Evolutionary conservation across 2,329 filamentous ascomycete genomes (phyloP).

Genomic region (Clonostachys solani): DNA sequence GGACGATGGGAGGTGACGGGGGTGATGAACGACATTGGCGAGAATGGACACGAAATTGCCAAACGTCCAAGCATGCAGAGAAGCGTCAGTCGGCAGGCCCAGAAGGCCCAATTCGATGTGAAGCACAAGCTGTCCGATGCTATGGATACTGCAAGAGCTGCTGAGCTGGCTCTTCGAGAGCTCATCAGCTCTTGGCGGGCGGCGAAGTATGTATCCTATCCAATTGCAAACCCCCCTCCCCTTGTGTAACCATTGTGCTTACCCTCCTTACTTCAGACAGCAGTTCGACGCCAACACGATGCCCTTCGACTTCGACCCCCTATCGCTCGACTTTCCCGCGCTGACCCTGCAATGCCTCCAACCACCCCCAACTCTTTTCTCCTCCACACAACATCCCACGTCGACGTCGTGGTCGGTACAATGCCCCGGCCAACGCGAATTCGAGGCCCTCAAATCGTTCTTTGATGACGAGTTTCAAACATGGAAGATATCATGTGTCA

Average conservation of each 20-base stretch:
- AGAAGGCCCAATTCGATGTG: conserved; percentile 60
- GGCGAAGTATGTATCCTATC: conserved; percentile 62
- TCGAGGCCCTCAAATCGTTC: conserved; percentile 63
- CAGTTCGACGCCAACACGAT: conserved; percentile 50
- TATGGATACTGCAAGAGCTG: conserved; percentile 73
- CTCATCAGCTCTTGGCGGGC: conserved; percentile 77
- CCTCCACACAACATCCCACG: conserved; percentile 73
- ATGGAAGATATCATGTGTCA: conserved; percentile 54
- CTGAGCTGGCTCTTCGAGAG: conserved; percentile 81
- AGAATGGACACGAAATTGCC: conserved; percentile 9
- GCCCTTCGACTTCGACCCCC: conserved; percentile 78
- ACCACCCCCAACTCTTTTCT: conserved; percentile 77
- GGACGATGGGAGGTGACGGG: conserved; percentile 74
- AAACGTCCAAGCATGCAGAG: conserved; percentile 31
- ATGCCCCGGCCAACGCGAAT: conserved; percentile 70
- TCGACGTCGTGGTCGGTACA: conserved; percentile 77
- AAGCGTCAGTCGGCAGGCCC: conserved; percentile 44
- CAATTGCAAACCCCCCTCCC: background rate
- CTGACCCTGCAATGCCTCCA: conserved; percentile 79
- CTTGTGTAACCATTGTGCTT: conserved; percentile 1
- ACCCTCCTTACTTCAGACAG: conserved; percentile 29
- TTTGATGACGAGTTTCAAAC: conserved; percentile 64
- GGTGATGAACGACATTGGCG: conserved; percentile 70
- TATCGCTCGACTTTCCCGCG: conserved; percentile 80
- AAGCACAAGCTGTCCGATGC: conserved; percentile 64